Base-by-base conservation (phyloP, 805 yeast species). In the Zygosaccharomyces siamensis region DNA sequence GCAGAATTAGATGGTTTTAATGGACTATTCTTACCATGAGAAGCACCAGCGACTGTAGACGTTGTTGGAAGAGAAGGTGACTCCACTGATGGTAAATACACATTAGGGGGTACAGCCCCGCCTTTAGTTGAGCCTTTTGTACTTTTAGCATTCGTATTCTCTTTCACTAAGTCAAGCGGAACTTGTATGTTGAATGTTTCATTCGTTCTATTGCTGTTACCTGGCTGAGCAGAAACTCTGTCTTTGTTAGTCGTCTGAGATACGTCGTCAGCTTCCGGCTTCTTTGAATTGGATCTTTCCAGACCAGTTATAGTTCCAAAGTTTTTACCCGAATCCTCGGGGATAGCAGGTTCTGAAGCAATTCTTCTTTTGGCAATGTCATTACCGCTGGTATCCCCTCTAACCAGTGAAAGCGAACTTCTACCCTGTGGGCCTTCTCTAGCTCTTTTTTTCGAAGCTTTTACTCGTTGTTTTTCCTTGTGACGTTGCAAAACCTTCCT, bases 321-420 rank as follows among this genome's bases (percentile, higher is more conserved):
- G 11, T 10, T 26, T 26, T 10, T 10, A 26, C 8, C 5, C 12
- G 28, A 10, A 26, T 26, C 11, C 28, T 10, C 28, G 7, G 28
- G 28, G 7, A 11, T 14, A 14, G 21, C 21, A 4, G 4, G 5
- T 8, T 52, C 54, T 2, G 50, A 26, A 5, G 50, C 30, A 6
- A 58, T 45, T 38, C 59, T 47, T 39, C 63, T 53, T 41, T 56
- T 60, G 1, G 62, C 63, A 39, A 59, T 57, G 18, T 54, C 56
- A 6, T 52, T 47, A 11, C 44, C 44, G 12, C 27, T 30, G 16
- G 44, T 30, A 10, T 41, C 26, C 11, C 36, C 36, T 4, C 44
- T 28, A 1, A 41, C 44, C 12, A 41, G 44, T 10, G 44, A 41
- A 30, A 41, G 44, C 11, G 44, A 41, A 30, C 44, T 41, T 12